Evolutionary conservation across 768 basidiomycete species (phyloP).

Genomic region (Auricularia sp.): DNA sequence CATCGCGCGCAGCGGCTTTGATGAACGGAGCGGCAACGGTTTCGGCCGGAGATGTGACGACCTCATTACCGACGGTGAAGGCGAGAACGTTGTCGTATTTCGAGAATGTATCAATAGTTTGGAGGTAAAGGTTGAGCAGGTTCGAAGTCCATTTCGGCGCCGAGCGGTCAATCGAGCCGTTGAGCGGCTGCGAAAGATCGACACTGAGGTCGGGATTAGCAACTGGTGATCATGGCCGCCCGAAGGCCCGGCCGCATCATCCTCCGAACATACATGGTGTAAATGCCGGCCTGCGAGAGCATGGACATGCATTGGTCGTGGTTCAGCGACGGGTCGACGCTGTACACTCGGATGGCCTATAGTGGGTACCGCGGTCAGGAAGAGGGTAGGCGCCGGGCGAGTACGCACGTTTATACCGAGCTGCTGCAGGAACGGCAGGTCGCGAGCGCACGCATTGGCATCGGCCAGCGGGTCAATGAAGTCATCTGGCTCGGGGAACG

Average conservation of each 20-base stretch:
- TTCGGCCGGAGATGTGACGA: slow-evolving; percentile 31
- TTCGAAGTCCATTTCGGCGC: slow-evolving; percentile 72
- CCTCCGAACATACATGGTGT: slow-evolving; percentile 58
- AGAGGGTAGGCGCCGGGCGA: not conserved
- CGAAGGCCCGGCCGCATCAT: not conserved
- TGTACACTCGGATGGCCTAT: slow-evolving; percentile 66
- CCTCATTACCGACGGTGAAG: slow-evolving; percentile 86
- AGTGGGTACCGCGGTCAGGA: not conserved
- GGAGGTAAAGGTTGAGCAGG: slow-evolving; percentile 65
- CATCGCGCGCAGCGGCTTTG: slow-evolving; percentile 85
- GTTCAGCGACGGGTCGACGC: slow-evolving; percentile 66
- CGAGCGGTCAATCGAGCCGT: slow-evolving; percentile 72
- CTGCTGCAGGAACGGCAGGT: slow-evolving; percentile 64
- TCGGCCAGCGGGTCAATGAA: slow-evolving; percentile 75
- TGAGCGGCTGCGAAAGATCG: slow-evolving; percentile 74
- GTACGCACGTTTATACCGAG: slow-evolving; percentile 52
- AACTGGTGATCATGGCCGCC: not conserved
- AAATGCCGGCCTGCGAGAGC: slow-evolving; percentile 72
- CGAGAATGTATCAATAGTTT: slow-evolving; percentile 67
- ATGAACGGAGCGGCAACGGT: slow-evolving; percentile 68
- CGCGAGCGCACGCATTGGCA: slow-evolving; percentile 57
- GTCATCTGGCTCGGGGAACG: slow-evolving; percentile 60
- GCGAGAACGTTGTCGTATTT: slow-evolving; percentile 86
- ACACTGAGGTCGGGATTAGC: slow-evolving; percentile 38
- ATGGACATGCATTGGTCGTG: slow-evolving; percentile 81